A percentile compares a stretch with the other conserved stretches of the same genome.
Conservation (phyloP, 306 rosid genomes). For the Dalbergia cochinchinensis region DNA sequence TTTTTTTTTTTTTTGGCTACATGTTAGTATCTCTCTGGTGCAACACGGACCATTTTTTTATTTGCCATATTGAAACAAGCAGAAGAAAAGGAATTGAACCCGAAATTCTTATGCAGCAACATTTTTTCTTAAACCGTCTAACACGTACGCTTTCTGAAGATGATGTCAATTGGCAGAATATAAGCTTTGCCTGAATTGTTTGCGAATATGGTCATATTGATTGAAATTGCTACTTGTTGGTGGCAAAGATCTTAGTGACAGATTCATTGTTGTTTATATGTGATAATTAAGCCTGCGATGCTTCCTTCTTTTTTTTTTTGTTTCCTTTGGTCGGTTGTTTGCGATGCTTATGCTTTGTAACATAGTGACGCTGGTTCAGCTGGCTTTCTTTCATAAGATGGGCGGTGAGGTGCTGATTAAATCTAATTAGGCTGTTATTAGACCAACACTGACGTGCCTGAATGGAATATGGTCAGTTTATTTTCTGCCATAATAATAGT, state of each 20-base stretch:
- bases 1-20: neutral
- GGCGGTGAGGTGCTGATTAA: neutral
- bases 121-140: neutral
- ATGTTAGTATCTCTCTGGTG: neutral
- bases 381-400: neutral
- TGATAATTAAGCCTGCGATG: neutral
- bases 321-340: too few species aligned
- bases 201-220: neutral
- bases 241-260: neutral
- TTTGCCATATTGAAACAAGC: slow-evolving; percentile 29
- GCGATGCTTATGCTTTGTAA: neutral
- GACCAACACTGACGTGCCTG: neutral
- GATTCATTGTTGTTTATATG: neutral
- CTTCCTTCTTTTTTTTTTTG: too few species aligned
- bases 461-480: neutral
- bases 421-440: neutral
- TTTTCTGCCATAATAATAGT: neutral
- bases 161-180: neutral
- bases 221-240: slow-evolving; percentile 2
- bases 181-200: neutral
- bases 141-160: slow-evolving; percentile 1
- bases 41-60: neutral
- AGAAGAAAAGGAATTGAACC: neutral
- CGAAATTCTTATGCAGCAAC: neutral
- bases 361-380: neutral